Conservation (phyloP, 768 basidiomycete species). For the Trametes sanguinea region DNA sequence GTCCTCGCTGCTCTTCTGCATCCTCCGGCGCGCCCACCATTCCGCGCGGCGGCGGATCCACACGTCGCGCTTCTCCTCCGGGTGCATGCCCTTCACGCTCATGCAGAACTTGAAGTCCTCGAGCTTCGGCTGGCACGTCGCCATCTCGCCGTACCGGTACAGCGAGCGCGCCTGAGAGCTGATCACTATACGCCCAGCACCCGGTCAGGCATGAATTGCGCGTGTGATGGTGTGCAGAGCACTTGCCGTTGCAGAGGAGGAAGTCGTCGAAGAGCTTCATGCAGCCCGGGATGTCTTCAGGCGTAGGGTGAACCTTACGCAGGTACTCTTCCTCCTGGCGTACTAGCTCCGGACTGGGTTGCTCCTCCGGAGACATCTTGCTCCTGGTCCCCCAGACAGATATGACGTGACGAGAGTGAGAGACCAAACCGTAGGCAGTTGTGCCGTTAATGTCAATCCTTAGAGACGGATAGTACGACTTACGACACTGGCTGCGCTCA, state of each 20-base stretch:
- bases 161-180: slow-evolving; percentile 80
- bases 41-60: slow-evolving; percentile 90
- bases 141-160: slow-evolving; percentile 80
- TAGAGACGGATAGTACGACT: too few species aligned
- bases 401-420: too few species aligned
- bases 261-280: slow-evolving; percentile 74
- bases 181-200: slow-evolving; percentile 50
- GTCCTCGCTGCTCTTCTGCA: slow-evolving; percentile 86
- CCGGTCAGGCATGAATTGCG: too few species aligned
- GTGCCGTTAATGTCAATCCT: too few species aligned
- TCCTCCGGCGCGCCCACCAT: slow-evolving; percentile 87
- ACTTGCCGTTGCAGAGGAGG: slow-evolving; percentile 66
- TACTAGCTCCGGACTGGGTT: slow-evolving; percentile 48
- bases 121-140: slow-evolving; percentile 73
- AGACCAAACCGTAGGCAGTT: too few species aligned
- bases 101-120: slow-evolving; percentile 97
- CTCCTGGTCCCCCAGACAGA: too few species aligned
- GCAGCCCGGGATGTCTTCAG: slow-evolving; percentile 82
- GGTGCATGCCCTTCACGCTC: slow-evolving; percentile 74
- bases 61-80: slow-evolving; percentile 73
- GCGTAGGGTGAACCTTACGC: slow-evolving; percentile 64
- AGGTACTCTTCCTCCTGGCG: slow-evolving; percentile 72
- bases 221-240: not conserved
- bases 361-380: slow-evolving; percentile 37
- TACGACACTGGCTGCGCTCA: too few species aligned